These are phyloP conservation scores for Camelina neglecta DNA, from an alignment of 345 rosid genomes.

Conservation along the genomic window DNA sequence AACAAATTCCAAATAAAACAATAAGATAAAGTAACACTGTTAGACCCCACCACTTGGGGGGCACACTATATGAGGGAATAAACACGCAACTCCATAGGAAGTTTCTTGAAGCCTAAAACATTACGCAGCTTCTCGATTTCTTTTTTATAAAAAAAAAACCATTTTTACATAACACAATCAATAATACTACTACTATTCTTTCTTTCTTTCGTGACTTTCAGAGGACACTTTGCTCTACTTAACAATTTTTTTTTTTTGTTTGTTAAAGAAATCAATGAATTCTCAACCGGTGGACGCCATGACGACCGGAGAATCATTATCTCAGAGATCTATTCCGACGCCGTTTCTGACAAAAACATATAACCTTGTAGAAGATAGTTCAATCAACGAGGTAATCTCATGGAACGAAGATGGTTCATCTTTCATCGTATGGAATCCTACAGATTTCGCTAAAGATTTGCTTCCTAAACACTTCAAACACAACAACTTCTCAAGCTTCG, in stretches of 20 bases:
- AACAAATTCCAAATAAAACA: slow-evolving; percentile 10
- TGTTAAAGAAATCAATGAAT: background rate
- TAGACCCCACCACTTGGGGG: slow-evolving; percentile 31
- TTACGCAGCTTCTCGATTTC: slow-evolving; percentile 49
- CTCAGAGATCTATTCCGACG: slow-evolving; percentile 72
- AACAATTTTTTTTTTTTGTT: too few relatives aligned
- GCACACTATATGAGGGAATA: slow-evolving; percentile 25
- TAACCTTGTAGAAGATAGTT: slow-evolving; percentile 73
- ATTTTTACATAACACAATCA: background rate
- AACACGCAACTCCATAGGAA: slow-evolving; percentile 45
- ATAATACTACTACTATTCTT: background rate
- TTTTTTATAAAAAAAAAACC: background rate
- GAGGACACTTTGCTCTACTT: background rate
- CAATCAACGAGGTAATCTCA: slow-evolving; percentile 75
- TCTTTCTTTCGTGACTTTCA: slow-evolving; percentile 18
- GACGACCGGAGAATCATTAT: slow-evolving; percentile 45
- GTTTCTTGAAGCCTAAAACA: slow-evolving; percentile 57
- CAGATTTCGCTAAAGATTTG: slow-evolving; percentile 81
- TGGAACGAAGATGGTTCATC: slow-evolving; percentile 92
- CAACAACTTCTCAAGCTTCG: slow-evolving; percentile 92
- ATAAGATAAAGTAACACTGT: slow-evolving; percentile 8
- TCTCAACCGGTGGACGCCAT: slow-evolving; percentile 43
- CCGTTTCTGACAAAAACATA: slow-evolving; percentile 85
- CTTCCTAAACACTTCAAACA: slow-evolving; percentile 89
- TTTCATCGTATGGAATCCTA: slow-evolving; percentile 89